A percentile compares a stretch with the other conserved stretches of the same genome.
These are phyloP conservation scores for Capillidium heterosporum DNA, from an alignment of 371 early-diverging fungal species.

Conservation along the genomic window DNA sequence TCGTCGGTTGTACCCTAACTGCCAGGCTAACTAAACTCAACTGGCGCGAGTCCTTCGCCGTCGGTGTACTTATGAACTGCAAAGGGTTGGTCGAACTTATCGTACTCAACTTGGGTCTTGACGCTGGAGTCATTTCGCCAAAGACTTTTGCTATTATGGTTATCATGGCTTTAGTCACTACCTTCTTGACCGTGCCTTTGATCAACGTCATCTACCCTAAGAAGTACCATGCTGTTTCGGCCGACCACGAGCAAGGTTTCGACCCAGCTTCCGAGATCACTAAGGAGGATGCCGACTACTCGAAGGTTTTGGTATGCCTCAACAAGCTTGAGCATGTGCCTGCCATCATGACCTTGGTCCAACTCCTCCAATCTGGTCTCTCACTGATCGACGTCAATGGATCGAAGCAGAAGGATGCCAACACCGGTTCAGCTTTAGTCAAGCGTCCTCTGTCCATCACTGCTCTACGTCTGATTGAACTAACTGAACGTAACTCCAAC, in stretches of 20 bases:
- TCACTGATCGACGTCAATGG: background rate
- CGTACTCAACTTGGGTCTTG: slow-evolving; percentile 77
- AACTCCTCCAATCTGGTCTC: slow-evolving; percentile 21
- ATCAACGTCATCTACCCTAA: slow-evolving; percentile 35
- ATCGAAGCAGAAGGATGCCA: background rate
- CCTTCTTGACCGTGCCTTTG: slow-evolving; percentile 50
- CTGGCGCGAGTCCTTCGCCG: slow-evolving; percentile 66
- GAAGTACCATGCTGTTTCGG: background rate
- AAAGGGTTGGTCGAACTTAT: slow-evolving; percentile 86
- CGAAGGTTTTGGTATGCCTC: slow-evolving; percentile 30
- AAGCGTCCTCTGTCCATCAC: slow-evolving; percentile 11
- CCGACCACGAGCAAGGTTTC: background rate
- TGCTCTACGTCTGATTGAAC: slow-evolving; percentile 46
- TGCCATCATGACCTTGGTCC: slow-evolving; percentile 50
- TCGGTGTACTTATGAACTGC: slow-evolving; percentile 88
- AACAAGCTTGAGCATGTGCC: slow-evolving; percentile 45
- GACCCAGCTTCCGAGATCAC: background rate
- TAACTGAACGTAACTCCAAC: slow-evolving; percentile 48
- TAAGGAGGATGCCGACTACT: background rate
- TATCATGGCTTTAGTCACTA: slow-evolving; percentile 70
- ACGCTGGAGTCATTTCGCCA: slow-evolving; percentile 62
- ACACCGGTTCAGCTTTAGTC: background rate
- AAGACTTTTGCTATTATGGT: slow-evolving; percentile 77
- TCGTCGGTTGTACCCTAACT: slow-evolving; percentile 58
- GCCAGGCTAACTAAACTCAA: slow-evolving; percentile 46